Conservation (phyloP, 257 asterid species). For the Cruciata laevipes region DNA sequence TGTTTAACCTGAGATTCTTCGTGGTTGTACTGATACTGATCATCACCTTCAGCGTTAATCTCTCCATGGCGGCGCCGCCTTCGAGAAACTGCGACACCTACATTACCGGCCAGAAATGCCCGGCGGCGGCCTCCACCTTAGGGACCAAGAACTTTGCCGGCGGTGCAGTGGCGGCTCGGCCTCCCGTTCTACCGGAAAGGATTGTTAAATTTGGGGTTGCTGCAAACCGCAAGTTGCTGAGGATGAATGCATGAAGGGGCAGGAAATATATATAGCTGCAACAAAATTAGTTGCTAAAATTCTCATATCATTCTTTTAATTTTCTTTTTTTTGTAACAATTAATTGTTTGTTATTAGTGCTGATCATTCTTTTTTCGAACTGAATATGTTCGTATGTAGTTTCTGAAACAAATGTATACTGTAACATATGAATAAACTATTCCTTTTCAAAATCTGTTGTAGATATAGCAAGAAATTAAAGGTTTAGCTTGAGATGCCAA, state of each 20-base stretch:
- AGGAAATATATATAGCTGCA: background rate
- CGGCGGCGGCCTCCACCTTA: conserved; percentile 22
- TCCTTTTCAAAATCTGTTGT: too few relatives aligned
- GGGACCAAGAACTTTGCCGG: conserved; percentile 34
- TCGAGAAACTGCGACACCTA: conserved; percentile 22
- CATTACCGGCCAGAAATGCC: conserved; percentile 31
- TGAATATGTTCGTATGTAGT: background rate
- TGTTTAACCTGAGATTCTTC: background rate
- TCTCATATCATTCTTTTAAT: background rate
- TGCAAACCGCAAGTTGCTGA: conserved; percentile 13
- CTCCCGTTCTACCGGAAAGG: conserved; percentile 23
- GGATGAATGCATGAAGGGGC: background rate
- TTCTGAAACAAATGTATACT: background rate
- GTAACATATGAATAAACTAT: background rate
- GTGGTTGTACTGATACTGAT: background rate
- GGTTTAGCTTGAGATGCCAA: too few relatives aligned
- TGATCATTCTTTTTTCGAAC: background rate
- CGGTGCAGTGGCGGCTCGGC: conserved; percentile 8
- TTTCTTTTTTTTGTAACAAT: background rate
- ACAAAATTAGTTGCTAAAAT: conserved; percentile 3
- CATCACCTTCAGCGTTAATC: background rate
- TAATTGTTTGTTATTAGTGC: background rate
- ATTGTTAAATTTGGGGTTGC: conserved; percentile 28
- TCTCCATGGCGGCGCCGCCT: background rate
- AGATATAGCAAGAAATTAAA: too few relatives aligned